Percentiles rank a stretch among this genome's conserved stretches.
Conservation (phyloP, 2,329 filamentous ascomycete species). For the Tricladium varicosporioides region DNA sequence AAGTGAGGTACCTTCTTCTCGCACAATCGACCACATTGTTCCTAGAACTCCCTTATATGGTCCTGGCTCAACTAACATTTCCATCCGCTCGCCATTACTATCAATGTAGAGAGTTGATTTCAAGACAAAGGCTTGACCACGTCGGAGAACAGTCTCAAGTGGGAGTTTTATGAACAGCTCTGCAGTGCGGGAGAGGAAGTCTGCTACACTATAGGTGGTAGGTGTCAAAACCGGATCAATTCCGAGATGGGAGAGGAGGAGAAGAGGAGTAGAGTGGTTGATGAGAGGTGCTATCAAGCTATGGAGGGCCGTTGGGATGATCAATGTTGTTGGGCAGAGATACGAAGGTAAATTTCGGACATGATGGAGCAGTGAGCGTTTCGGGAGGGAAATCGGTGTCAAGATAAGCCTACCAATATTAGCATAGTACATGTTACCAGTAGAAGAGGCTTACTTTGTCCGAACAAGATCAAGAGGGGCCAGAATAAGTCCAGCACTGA, state of each 20-base stretch:
- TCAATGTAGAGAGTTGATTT: slow-evolving; percentile 24
- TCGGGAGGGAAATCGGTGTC: slow-evolving; percentile 73
- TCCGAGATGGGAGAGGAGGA: slow-evolving; percentile 79
- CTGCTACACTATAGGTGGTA: slow-evolving; percentile 75
- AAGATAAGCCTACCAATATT: slow-evolving; percentile 67
- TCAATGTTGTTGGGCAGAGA: slow-evolving; percentile 65
- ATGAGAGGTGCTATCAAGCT: slow-evolving; percentile 81
- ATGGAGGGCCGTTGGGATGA: slow-evolving; percentile 84
- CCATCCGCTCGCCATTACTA: slow-evolving; percentile 41
- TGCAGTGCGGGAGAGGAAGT: slow-evolving; percentile 75
- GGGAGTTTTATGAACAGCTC: slow-evolving; percentile 87
- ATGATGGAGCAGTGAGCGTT: slow-evolving; percentile 70
- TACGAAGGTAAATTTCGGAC: slow-evolving; percentile 78
- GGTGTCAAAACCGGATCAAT: slow-evolving; percentile 82
- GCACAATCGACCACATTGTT: slow-evolving; percentile 83
- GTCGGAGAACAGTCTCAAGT: slow-evolving; percentile 84
- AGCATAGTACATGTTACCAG: slow-evolving; percentile 19
- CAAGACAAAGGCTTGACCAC: slow-evolving; percentile 78
- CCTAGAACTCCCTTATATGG: slow-evolving; percentile 84
- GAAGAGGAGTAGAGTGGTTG: slow-evolving; percentile 76
- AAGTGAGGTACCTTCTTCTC: slow-evolving; percentile 66
- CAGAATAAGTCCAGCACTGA: slow-evolving; percentile 75
- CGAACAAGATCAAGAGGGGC: slow-evolving; percentile 87
- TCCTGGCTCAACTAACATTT: slow-evolving; percentile 78
- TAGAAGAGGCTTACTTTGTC: slow-evolving; percentile 51